Conservation (phyloP, 768 basidiomycete species). For the Cubamyces sp. region DNA sequence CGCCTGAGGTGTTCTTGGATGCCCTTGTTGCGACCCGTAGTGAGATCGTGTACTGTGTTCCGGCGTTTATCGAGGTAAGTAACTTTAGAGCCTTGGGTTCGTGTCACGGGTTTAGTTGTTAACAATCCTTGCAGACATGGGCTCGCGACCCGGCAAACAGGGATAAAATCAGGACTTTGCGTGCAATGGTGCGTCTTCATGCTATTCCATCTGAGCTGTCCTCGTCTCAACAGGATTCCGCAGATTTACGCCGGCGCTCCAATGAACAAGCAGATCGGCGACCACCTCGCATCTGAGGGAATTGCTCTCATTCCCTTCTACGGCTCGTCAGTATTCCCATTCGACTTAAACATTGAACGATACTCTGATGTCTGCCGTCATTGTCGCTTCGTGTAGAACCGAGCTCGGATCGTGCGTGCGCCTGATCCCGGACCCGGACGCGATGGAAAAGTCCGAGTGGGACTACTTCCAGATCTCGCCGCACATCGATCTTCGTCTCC, state of each 20-base stretch:
- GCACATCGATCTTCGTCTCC: slow-evolving; percentile 23
- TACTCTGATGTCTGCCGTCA: too few relatives aligned
- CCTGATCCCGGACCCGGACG: slow-evolving; percentile 17
- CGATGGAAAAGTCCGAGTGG: slow-evolving; percentile 27
- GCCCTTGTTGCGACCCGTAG: slow-evolving; percentile 15
- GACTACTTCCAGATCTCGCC: slow-evolving; percentile 30
- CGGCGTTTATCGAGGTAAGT: slow-evolving; percentile 24
- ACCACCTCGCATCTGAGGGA: slow-evolving; percentile 19
- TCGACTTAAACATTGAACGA: too few relatives aligned
- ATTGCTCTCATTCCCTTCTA: slow-evolving; percentile 24
- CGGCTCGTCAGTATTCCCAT: slow-evolving; percentile 15
- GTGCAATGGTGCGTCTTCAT: slow-evolving; percentile 17
- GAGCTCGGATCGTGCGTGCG: slow-evolving; percentile 23
- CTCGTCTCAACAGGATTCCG: background rate
- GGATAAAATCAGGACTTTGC: slow-evolving; percentile 20
- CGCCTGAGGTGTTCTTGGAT: slow-evolving; percentile 20
- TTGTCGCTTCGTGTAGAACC: slow-evolving; percentile 10
- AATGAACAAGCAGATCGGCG: slow-evolving; percentile 26
- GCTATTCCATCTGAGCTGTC: background rate
- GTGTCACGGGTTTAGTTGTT: too few relatives aligned
- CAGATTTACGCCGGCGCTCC: slow-evolving; percentile 21
- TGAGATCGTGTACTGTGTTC: slow-evolving; percentile 25
- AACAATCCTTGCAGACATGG: slow-evolving; percentile 18
- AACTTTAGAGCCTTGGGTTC: background rate
- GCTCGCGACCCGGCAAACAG: slow-evolving; percentile 24